Evolutionary conservation across 2,329 filamentous ascomycete genomes (phyloP).

Genomic region (Zymoseptoria tritici): DNA sequence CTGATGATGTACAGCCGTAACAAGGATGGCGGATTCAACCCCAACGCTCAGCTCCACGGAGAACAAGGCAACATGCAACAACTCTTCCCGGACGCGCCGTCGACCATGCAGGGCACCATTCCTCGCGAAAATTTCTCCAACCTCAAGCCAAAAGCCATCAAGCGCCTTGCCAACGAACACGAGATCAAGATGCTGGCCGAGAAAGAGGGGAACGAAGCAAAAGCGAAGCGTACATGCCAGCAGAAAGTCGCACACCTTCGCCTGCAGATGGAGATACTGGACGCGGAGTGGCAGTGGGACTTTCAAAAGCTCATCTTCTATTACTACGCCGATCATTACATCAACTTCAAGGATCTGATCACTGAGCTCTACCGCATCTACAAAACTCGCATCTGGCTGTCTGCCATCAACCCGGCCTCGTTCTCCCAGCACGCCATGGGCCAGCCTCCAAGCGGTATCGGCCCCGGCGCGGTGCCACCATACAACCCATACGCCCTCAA

Average conservation of each 20-base stretch:
- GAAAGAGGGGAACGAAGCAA: constrained; percentile 95
- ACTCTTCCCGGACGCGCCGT: constrained; percentile 16
- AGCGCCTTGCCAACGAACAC: constrained; percentile 82
- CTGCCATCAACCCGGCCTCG: constrained; percentile 93
- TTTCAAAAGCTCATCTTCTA: constrained; percentile 97
- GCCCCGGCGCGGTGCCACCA: constrained; percentile 29
- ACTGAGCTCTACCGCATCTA: constrained; percentile 98
- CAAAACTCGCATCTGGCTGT: constrained; percentile 99
- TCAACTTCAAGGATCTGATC: constrained; percentile 79
- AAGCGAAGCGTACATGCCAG: constrained; percentile 93
- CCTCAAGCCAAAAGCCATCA: constrained; percentile 93
- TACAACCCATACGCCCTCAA: constrained; percentile 17
- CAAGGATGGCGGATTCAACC: constrained; percentile 29
- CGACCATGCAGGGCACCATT: constrained; percentile 22
- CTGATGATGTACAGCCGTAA: constrained; percentile 85
- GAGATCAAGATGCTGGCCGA: constrained; percentile 72
- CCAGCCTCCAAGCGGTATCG: constrained; percentile 31
- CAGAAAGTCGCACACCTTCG: constrained; percentile 88
- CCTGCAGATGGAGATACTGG: constrained; percentile 95
- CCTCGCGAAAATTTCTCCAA: constrained; percentile 43
- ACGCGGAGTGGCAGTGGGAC: constrained; percentile 96
- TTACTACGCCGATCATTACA: constrained; percentile 32
- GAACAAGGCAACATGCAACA: constrained; percentile 9
- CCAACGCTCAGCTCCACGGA: constrained; percentile 27
- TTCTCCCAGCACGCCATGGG: constrained; percentile 46